Percentiles rank a stretch among this genome's conserved stretches.
Conservation (phyloP, 176 grass and related monocot genomes). For the Musa acuminata region DNA sequence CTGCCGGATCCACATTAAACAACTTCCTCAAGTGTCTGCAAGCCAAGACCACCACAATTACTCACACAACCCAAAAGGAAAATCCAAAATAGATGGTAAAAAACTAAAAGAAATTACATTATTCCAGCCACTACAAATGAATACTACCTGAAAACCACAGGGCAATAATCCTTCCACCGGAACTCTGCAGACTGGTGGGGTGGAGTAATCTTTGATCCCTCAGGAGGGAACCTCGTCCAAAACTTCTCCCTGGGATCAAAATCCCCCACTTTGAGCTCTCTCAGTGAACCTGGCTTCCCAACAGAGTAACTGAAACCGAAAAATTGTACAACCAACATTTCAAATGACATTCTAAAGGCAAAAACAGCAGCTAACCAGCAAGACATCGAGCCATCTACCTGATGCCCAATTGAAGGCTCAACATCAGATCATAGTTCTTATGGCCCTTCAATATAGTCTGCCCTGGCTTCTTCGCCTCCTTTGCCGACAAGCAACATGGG, state of each 20-base stretch:
- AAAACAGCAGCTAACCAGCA: constrained; percentile 5
- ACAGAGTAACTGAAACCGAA: constrained; percentile 49
- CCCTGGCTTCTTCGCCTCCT: constrained; percentile 63
- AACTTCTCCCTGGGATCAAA: constrained; percentile 73
- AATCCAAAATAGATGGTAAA: background rate
- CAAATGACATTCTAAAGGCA: background rate
- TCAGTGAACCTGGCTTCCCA: constrained; percentile 58
- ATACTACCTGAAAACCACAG: constrained; percentile 58
- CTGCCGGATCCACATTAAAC: constrained; percentile 68
- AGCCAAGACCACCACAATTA: background rate
- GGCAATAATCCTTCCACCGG: constrained; percentile 85
- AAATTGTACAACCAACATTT: background rate
- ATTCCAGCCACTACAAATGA: no score
- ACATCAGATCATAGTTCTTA: constrained; percentile 96
- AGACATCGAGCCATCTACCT: constrained; percentile 29
- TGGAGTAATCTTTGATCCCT: constrained; percentile 76
- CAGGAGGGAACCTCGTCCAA: constrained; percentile 76
- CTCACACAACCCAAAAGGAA: no score
- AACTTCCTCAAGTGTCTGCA: constrained; percentile 63
- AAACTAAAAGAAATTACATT: background rate
- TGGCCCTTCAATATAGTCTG: constrained; percentile 95
- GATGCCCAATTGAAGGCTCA: constrained; percentile 87
- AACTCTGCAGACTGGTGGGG: constrained; percentile 64
- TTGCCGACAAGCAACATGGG: constrained; percentile 21
- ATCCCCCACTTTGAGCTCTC: constrained; percentile 39